Evolutionary conservation across 257 asterid genomes (phyloP), one percentile per base, ranked within the genome.

Genomic region (Fraxinus quadrangulata): DNA sequence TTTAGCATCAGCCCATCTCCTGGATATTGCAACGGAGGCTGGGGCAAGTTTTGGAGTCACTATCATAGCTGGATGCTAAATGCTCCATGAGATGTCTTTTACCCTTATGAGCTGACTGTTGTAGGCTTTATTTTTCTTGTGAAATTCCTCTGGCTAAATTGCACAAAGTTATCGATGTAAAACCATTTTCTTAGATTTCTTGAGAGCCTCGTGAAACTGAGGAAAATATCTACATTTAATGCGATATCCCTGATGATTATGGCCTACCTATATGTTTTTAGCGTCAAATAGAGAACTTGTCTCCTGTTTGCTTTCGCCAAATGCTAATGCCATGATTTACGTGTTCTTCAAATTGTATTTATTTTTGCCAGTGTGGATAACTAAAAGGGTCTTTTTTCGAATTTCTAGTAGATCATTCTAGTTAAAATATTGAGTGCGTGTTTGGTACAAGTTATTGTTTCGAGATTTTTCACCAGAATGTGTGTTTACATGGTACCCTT

Each of bases 1-100:
- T 33, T 47, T 39, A 75, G 54, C 59, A 65, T n/a, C 67, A 26
- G 39, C 73, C 79, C 11, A 23, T n/a, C 45, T 13, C 63, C 63
- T 17, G 23, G 75, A 31, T 34, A 19, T 31, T n/a, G 77, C 61
- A 59, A 63, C 73, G 6, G 21, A 14, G 47, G 36, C 51, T 40
- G 6, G 61, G 26, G 66, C 28, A 79, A 42, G 10, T 54, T 54
- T 11, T 5, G 6, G 66, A 63, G 65, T 28, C 40, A 16, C 26
- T 17, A 2, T 6, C 28, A 21, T 56, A n/a, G 66, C 24, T 37
- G 14, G 24, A 34, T 70, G 42, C 23, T 39, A 37, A 70, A 10
- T 70, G 74, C 54, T n/a, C 61, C 31, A n/a, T 3, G 47, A n/a
- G 33, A 39, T 9, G 33, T 23, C 54, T 70, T 10, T 36, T 37